Percentiles rank a stretch among this genome's conserved stretches.
phyloP scores from a whole-genome alignment of 2,329 filamentous ascomycete genomes.

The Sarocladiaceae sp. region DNA sequence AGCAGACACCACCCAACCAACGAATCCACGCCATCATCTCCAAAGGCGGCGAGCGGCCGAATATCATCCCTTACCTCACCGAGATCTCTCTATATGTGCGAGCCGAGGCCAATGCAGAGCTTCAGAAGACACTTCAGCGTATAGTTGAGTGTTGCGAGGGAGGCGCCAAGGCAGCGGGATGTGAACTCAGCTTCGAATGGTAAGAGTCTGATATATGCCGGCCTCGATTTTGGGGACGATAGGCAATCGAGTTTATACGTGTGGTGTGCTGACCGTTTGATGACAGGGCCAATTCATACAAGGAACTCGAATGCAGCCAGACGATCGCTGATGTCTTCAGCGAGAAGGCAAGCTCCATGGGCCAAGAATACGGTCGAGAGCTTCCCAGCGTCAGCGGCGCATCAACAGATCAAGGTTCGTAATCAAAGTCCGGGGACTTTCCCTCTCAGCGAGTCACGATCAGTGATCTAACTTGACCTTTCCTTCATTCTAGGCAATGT shows the following conservation, averaged over 20 bases:
- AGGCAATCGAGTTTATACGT: slow-evolving; percentile 13
- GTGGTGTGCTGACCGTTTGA: slow-evolving; percentile 19
- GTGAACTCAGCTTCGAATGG: slow-evolving; percentile 29
- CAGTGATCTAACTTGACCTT: neutral
- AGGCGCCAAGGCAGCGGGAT: slow-evolving; percentile 23
- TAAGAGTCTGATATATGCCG: slow-evolving; percentile 13
- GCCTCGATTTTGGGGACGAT: slow-evolving; percentile 26
- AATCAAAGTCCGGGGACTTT: too few relatives aligned
- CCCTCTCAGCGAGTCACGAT: too few relatives aligned
- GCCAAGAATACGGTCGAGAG: slow-evolving; percentile 14
- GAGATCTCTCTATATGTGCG: slow-evolving; percentile 30
- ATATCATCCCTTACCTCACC: slow-evolving; percentile 38
- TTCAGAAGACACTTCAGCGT: slow-evolving; percentile 17
- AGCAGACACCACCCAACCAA: slow-evolving; percentile 44
- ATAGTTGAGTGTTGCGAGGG: slow-evolving; percentile 23
- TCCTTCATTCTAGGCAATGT: slow-evolving; percentile 19
- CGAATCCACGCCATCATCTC: slow-evolving; percentile 46
- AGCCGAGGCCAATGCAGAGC: neutral
- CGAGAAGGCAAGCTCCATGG: slow-evolving; percentile 20
- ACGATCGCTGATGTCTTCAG: slow-evolving; percentile 21
- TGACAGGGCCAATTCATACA: slow-evolving; percentile 19
- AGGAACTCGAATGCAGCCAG: slow-evolving; percentile 18
- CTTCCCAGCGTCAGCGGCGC: neutral
- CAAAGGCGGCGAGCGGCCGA: slow-evolving; percentile 28
- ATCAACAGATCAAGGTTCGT: slow-evolving; percentile 5